A percentile compares a stretch with the other conserved stretches of the same genome.
These are phyloP conservation scores for Candida mattraensis DNA, from an alignment of 805 yeast genomes.

Conservation along the genomic window DNA sequence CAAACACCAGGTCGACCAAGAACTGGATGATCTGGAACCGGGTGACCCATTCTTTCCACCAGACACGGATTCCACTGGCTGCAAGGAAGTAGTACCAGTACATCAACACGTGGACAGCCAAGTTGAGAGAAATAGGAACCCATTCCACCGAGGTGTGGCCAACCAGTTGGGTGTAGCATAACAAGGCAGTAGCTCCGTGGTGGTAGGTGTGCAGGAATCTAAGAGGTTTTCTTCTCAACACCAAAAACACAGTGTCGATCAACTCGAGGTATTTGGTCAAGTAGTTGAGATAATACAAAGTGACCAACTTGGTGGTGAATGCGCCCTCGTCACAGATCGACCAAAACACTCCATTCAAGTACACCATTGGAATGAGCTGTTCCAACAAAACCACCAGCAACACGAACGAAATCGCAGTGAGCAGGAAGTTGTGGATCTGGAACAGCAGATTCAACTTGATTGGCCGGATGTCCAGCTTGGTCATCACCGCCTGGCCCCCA, in stretches of 20 bases:
- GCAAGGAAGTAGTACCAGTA: constrained; percentile 95
- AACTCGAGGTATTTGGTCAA: constrained; percentile 87
- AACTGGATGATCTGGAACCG: constrained; percentile 94
- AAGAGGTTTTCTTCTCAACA: constrained; percentile 86
- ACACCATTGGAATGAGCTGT: constrained; percentile 80
- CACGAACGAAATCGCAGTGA: constrained; percentile 66
- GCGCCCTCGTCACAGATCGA: constrained; percentile 78
- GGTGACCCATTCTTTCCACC: constrained; percentile 99
- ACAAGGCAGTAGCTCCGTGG: constrained; percentile 95
- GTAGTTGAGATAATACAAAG: constrained; percentile 87
- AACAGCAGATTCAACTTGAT: constrained; percentile 73
- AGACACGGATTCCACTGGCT: constrained; percentile 89
- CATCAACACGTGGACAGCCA: constrained; percentile 94
- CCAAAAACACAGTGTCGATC: constrained; percentile 87
- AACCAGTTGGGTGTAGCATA: constrained; percentile 89
- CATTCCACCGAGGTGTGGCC: constrained; percentile 91
- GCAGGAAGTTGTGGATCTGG: constrained; percentile 79
- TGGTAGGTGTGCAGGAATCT: constrained; percentile 94
- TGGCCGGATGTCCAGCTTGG: constrained; percentile 53
- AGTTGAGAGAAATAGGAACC: constrained; percentile 89
- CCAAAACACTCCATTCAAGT: constrained; percentile 72
- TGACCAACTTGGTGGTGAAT: constrained; percentile 81
- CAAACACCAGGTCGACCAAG: constrained; percentile 82
- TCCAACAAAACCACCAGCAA: constrained; percentile 74
- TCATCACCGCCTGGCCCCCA: constrained; percentile 74